A percentile compares a stretch with the other conserved stretches of the same genome.
Evolutionary conservation across 495 filamentous ascomycete species (phyloP).

Genomic region (Xylaria sp.): DNA sequence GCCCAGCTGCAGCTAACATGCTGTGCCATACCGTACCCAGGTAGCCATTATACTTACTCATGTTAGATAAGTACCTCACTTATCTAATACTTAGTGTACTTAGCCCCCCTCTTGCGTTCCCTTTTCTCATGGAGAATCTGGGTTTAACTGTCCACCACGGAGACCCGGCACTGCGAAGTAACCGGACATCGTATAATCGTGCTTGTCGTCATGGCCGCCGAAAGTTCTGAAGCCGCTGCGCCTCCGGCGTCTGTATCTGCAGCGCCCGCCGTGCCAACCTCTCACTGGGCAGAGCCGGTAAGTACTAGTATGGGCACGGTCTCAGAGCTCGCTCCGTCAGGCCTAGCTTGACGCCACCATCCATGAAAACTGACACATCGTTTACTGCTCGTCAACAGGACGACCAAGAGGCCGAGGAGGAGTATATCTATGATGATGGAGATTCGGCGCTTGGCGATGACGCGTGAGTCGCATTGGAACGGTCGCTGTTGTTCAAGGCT

Average conservation of each 20-base stretch:
- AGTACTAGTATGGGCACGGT: neutral
- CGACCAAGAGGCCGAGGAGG: conserved; percentile 27
- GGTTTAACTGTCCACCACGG: neutral
- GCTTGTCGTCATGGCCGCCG: conserved; percentile 3
- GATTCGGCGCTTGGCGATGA: conserved; percentile 42
- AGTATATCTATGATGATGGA: conserved; percentile 27
- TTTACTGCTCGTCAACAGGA: conserved; percentile 25
- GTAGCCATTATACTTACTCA: neutral
- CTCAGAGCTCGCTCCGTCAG: neutral
- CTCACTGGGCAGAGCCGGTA: conserved; percentile 30
- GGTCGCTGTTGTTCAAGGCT: neutral
- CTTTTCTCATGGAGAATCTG: neutral
- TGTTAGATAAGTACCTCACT: conserved; percentile 8
- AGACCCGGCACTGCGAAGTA: neutral
- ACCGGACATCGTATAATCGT: neutral
- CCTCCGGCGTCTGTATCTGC: conserved; percentile 42
- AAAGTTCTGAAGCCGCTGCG: conserved; percentile 15
- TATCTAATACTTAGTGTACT: conserved; percentile 3
- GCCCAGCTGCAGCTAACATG: neutral
- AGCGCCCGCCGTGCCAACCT: conserved; percentile 34
- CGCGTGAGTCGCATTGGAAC: conserved; percentile 33
- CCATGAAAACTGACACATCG: neutral
- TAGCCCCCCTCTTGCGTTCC: neutral
- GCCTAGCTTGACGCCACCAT: conserved; percentile 3
- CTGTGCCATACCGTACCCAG: neutral